Conservation (phyloP, 768 basidiomycete genomes). For the Tubosaeta brunneosetosa region DNA sequence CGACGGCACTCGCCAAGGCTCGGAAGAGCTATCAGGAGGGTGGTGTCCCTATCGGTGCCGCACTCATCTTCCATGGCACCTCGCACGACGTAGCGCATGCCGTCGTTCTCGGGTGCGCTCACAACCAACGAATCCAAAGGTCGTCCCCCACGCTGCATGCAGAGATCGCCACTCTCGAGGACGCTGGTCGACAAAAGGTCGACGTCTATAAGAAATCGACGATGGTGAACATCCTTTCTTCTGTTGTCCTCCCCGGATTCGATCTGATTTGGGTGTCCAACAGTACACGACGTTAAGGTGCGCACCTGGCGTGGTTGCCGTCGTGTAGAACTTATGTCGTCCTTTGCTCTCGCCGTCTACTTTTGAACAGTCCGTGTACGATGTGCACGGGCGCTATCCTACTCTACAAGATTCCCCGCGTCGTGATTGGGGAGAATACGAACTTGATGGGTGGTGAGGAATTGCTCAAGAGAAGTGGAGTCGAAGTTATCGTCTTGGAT, state of each 20-base stretch:
- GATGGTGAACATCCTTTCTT: conserved; percentile 35
- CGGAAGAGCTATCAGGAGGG: conserved; percentile 45
- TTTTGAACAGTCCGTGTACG: conserved; percentile 45
- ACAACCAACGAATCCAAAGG: conserved; percentile 45
- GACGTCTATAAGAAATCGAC: conserved; percentile 44
- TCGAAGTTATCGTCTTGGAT: conserved; percentile 49
- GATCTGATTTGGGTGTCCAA: neutral
- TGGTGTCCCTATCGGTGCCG: conserved; percentile 62
- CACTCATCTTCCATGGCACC: conserved; percentile 33
- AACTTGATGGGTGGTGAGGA: conserved; percentile 54
- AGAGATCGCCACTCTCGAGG: conserved; percentile 48
- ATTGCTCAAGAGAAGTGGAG: conserved; percentile 46
- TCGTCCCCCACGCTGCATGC: conserved; percentile 41
- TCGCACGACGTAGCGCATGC: conserved; percentile 3
- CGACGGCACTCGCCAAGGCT: conserved; percentile 39
- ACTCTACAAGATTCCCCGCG: conserved; percentile 60
- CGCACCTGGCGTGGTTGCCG: neutral
- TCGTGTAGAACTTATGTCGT: neutral
- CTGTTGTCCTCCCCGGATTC: neutral
- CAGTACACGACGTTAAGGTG: conserved; percentile 40
- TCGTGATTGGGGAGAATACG: conserved; percentile 61
- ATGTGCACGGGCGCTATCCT: conserved; percentile 64
- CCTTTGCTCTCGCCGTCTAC: neutral
- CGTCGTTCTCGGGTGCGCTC: conserved; percentile 37
- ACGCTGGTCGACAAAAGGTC: conserved; percentile 47